A percentile compares a stretch with the other conserved stretches of the same genome.
These are phyloP conservation scores for Circinella minor DNA, from an alignment of 371 early-diverging fungal species.

Conservation along the genomic window DNA sequence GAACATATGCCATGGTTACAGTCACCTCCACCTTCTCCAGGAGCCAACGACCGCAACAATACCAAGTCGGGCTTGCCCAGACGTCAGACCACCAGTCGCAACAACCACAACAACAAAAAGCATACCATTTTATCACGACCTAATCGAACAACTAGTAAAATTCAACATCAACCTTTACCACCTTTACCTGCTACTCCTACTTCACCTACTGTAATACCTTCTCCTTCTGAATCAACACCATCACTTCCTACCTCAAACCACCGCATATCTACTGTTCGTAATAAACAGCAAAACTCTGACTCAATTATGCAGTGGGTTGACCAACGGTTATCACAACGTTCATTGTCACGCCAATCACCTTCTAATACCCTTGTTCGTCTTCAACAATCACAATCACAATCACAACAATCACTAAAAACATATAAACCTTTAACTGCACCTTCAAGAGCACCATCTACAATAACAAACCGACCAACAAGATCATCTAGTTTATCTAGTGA, in stretches of 20 bases:
- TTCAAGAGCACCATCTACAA: not conserved
- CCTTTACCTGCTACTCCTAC: conserved; percentile 8
- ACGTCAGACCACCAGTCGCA: not conserved
- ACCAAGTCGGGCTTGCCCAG: not conserved
- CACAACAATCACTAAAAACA: not conserved
- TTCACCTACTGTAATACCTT: not conserved
- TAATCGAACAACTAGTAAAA: not conserved
- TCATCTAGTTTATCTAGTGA: conserved; percentile 3
- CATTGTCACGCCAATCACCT: not conserved
- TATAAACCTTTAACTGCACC: conserved; percentile 1
- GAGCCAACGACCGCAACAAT: not conserved
- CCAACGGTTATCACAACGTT: conserved; percentile 13
- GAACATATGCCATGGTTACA: conserved; percentile 20
- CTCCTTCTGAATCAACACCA: conserved; percentile 5
- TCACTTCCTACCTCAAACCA: not conserved
- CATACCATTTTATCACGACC: not conserved
- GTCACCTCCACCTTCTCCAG: not conserved
- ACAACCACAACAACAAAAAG: not conserved
- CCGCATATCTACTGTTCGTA: conserved; percentile 7
- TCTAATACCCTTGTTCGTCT: not conserved
- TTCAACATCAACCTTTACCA: not conserved
- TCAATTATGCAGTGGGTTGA: conserved; percentile 21
- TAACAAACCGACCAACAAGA: conserved; percentile 7
- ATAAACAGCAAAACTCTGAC: conserved; percentile 18
- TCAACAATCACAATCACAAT: not conserved